phyloP scores from a whole-genome alignment of 2,329 filamentous ascomycete genomes.

The Balansia obtecta region DNA sequence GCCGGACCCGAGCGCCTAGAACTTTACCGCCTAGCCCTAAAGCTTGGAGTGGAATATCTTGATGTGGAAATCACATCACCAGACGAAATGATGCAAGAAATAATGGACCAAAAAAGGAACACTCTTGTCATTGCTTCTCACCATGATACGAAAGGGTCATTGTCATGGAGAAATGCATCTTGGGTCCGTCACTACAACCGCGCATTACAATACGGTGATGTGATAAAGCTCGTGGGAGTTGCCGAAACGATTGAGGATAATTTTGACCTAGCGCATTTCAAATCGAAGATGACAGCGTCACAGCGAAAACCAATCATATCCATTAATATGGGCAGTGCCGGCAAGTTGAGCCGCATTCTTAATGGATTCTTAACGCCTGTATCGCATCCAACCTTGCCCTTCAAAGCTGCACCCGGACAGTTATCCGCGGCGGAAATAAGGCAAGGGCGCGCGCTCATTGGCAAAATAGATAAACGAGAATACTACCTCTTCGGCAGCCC shows the following conservation, averaged over 20 bases:
- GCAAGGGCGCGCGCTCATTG: conserved; percentile 62
- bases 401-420: conserved; percentile 89
- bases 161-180: conserved; percentile 86
- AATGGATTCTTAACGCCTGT: conserved; percentile 94
- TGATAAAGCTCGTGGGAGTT: conserved; percentile 87
- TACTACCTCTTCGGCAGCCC: conserved; percentile 87
- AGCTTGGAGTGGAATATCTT: conserved; percentile 81
- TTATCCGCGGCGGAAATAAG: conserved; percentile 84
- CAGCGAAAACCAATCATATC: conserved; percentile 80
- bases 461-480: conserved; percentile 59
- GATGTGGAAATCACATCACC: conserved; percentile 86
- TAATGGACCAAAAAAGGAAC: conserved; percentile 54
- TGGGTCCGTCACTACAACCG: conserved; percentile 88
- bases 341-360: conserved; percentile 79
- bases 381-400: conserved; percentile 76
- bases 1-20: conserved; percentile 56
- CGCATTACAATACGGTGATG: conserved; percentile 77
- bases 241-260: conserved; percentile 74
- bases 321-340: conserved; percentile 84
- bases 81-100: conserved; percentile 56
- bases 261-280: conserved; percentile 72
- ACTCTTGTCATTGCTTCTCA: conserved; percentile 90
- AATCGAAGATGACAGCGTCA: conserved; percentile 56
- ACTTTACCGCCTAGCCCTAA: conserved; percentile 67
- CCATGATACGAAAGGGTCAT: conserved; percentile 66